Percentiles rank a stretch among this genome's conserved stretches.
These are phyloP conservation scores for Monosporascus sp. DNA, from an alignment of 2,329 filamentous ascomycete species.

Conservation along the genomic window DNA sequence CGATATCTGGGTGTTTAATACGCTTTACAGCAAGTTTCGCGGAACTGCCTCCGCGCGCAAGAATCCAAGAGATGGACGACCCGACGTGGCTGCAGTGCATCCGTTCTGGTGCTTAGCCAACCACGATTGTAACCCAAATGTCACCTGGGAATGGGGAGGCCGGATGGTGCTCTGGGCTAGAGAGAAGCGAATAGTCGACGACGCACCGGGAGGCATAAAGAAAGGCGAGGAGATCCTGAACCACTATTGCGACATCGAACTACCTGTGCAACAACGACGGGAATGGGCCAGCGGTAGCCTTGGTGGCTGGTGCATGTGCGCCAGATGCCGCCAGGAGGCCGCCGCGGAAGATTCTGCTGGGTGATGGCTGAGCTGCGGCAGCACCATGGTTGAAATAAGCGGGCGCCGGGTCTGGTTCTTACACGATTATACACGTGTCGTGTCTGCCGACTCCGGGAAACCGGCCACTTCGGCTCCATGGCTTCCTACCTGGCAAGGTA, in stretches of 20 bases:
- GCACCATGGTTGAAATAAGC: slow-evolving; percentile 1
- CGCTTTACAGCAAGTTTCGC: slow-evolving; percentile 86
- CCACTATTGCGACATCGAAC: slow-evolving; percentile 85
- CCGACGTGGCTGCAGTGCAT: slow-evolving; percentile 89
- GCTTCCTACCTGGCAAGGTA: background rate
- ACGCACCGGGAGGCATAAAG: slow-evolving; percentile 56
- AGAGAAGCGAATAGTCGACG: slow-evolving; percentile 50
- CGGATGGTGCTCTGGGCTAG: slow-evolving; percentile 67
- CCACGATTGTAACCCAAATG: slow-evolving; percentile 92
- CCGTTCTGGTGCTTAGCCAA: slow-evolving; percentile 96
- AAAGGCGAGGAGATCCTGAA: slow-evolving; percentile 83
- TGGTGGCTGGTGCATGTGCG: slow-evolving; percentile 84
- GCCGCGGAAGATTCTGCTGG: slow-evolving; percentile 20
- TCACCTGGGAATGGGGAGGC: slow-evolving; percentile 88
- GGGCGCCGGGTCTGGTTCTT: slow-evolving; percentile 15
- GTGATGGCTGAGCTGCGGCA: slow-evolving; percentile 4
- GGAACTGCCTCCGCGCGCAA: slow-evolving; percentile 87
- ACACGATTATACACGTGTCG: slow-evolving; percentile 23
- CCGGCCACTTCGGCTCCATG: background rate
- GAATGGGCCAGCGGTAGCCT: slow-evolving; percentile 87
- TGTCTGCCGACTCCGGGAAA: slow-evolving; percentile 14
- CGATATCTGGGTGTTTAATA: slow-evolving; percentile 84
- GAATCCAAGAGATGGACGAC: slow-evolving; percentile 69
- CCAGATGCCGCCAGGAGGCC: slow-evolving; percentile 72
- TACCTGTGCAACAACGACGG: slow-evolving; percentile 73